phyloP scores from a whole-genome alignment of 163 green algal species.

The Scenedesmus sp. region DNA sequence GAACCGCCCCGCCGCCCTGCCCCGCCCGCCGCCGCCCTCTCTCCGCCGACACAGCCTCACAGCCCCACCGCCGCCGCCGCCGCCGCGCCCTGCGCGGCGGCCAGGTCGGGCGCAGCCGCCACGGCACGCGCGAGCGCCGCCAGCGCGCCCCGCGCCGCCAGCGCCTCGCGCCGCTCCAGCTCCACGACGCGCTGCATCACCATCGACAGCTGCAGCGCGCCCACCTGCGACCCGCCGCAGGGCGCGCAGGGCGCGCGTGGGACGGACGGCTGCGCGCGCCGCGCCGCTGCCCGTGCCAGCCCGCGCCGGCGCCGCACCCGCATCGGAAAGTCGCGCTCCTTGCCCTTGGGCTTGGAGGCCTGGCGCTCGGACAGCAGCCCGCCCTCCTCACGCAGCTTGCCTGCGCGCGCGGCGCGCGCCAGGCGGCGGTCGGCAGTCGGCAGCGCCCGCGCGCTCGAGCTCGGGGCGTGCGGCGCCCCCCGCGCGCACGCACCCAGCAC shows the following conservation, averaged over 20 bases:
- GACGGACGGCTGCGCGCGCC: neutral
- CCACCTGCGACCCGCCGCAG: neutral
- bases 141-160: too few species aligned
- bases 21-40: too few species aligned
- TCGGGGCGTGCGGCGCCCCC: neutral
- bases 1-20: too few species aligned
- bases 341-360: slow-evolving; percentile 13
- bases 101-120: too few species aligned
- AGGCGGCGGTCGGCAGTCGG: neutral
- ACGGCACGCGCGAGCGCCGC: too few species aligned
- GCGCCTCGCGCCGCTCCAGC: neutral
- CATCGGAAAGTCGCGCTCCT: slow-evolving; percentile 25
- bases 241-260: neutral
- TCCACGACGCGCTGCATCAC: slow-evolving; percentile 35
- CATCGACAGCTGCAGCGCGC: slow-evolving; percentile 18
- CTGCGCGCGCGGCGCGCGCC: neutral
- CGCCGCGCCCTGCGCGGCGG: too few species aligned
- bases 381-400: slow-evolving; percentile 23
- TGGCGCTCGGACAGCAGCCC: neutral
- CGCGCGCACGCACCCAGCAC: slow-evolving; percentile 3
- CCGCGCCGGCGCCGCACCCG: too few species aligned
- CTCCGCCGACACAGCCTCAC: too few species aligned
- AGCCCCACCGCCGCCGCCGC: too few species aligned
- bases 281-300: neutral
- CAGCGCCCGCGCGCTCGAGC: neutral